phyloP scores from a whole-genome alignment of 805 yeast genomes.

The Saccharomycopsis sp. region DNA sequence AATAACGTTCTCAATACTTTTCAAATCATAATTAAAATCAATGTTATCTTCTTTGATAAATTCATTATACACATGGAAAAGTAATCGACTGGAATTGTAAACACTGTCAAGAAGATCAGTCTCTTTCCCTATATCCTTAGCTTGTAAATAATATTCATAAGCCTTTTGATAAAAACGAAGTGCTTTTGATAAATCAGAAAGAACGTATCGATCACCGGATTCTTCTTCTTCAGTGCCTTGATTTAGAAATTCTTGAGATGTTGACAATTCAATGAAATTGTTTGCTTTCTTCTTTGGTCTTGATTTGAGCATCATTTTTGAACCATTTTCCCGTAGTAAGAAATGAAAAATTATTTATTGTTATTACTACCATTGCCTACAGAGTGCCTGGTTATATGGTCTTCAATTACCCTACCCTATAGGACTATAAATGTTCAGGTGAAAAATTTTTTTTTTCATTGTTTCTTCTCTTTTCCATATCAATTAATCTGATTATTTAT shows the following conservation, averaged over 20 bases:
- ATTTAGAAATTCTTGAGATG: constrained; percentile 49
- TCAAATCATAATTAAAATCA: constrained; percentile 27
- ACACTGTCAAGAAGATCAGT: constrained; percentile 38
- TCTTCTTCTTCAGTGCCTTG: constrained; percentile 59
- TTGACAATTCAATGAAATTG: constrained; percentile 27
- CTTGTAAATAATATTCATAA: constrained; percentile 34
- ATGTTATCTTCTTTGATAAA: constrained; percentile 43
- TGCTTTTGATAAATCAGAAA: constrained; percentile 58
- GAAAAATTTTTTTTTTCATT: not conserved
- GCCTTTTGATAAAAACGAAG: constrained; percentile 60
- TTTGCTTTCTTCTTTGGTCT: constrained; percentile 7
- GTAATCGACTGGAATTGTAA: constrained; percentile 53
- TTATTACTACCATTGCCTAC: not conserved
- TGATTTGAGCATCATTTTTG: not conserved
- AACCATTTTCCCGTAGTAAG: not conserved
- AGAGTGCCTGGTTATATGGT: not conserved
- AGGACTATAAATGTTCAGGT: not conserved
- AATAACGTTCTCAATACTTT: constrained; percentile 26
- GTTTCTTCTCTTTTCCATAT: too few species aligned
- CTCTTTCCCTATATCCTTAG: constrained; percentile 21
- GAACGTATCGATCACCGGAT: constrained; percentile 68
- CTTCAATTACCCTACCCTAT: not conserved
- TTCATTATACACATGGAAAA: constrained; percentile 50
- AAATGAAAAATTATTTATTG: not conserved
- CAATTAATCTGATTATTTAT: too few species aligned